Percentiles rank a stretch among this genome's conserved stretches.
phyloP scores from a whole-genome alignment of 345 rosid genomes.

The Fremontodendron californicum region DNA sequence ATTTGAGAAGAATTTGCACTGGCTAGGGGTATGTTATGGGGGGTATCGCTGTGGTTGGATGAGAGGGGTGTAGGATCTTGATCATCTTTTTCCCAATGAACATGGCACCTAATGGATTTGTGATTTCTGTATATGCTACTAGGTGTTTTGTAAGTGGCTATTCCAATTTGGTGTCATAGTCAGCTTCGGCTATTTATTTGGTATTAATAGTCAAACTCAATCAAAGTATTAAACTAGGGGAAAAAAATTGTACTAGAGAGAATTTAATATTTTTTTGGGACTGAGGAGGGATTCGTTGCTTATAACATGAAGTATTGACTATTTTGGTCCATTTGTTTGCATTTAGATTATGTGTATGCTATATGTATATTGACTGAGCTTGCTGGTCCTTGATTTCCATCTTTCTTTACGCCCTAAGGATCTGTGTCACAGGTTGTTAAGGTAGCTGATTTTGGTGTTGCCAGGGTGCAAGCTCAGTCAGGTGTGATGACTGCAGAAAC shows the following conservation, averaged over 20 bases:
- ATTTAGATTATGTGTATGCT: constrained; percentile 12
- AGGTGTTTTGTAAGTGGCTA: not conserved
- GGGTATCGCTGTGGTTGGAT: not conserved
- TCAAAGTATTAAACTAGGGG: not conserved
- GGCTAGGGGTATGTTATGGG: not conserved
- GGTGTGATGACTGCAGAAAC: constrained; percentile 81
- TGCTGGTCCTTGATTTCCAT: not conserved
- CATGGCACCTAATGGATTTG: not conserved
- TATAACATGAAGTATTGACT: not conserved
- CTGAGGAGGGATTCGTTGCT: not conserved
- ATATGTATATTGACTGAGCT: not conserved
- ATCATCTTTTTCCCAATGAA: not conserved
- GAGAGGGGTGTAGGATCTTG: not conserved
- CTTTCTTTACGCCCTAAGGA: constrained; percentile 13
- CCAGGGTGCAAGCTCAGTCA: constrained; percentile 53
- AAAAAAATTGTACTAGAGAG: not conserved
- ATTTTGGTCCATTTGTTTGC: not conserved
- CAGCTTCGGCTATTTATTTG: not conserved
- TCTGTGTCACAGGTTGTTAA: constrained; percentile 45
- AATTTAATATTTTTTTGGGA: not conserved
- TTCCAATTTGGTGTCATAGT: not conserved
- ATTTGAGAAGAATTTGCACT: not conserved
- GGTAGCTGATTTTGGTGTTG: constrained; percentile 75
- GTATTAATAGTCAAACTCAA: not conserved
- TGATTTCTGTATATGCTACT: not conserved